A percentile compares a stretch with the other conserved stretches of the same genome.
phyloP scores from a whole-genome alignment of 306 rosid genomes.

The Quercus variabilis region DNA sequence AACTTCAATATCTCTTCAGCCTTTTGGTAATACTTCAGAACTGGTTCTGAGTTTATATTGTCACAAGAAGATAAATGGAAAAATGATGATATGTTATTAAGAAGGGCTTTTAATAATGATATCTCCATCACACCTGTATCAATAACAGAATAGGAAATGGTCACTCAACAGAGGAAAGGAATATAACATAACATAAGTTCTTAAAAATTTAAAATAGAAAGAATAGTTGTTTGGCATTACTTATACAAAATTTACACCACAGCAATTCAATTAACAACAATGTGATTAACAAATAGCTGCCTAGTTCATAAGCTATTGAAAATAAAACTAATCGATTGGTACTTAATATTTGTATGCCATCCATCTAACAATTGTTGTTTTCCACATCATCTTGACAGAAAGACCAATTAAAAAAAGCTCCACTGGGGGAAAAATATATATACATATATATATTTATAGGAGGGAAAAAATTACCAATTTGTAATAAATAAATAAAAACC shows the following conservation, averaged over 20 bases:
- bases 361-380: background rate
- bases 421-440: background rate
- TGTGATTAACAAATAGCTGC: background rate
- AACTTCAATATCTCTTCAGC: slow-evolving; percentile 77
- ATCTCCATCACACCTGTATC: slow-evolving; percentile 89
- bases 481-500: background rate
- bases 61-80: slow-evolving; percentile 60
- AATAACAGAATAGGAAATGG: slow-evolving; percentile 24
- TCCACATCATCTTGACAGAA: background rate
- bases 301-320: background rate
- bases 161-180: background rate
- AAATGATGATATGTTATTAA: slow-evolving; percentile 66
- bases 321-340: background rate
- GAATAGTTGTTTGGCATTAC: background rate
- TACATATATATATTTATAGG: background rate
- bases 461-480: background rate
- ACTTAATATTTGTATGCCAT: background rate
- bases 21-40: slow-evolving; percentile 63
- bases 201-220: background rate
- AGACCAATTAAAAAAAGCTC: background rate
- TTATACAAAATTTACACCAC: background rate
- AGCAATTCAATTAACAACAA: background rate
- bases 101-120: slow-evolving; percentile 64
- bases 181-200: background rate
- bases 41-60: slow-evolving; percentile 57